A percentile compares a stretch with the other conserved stretches of the same genome.
These are phyloP conservation scores for Pleurotus ostreatus DNA, from an alignment of 768 basidiomycete species.

Conservation along the genomic window DNA sequence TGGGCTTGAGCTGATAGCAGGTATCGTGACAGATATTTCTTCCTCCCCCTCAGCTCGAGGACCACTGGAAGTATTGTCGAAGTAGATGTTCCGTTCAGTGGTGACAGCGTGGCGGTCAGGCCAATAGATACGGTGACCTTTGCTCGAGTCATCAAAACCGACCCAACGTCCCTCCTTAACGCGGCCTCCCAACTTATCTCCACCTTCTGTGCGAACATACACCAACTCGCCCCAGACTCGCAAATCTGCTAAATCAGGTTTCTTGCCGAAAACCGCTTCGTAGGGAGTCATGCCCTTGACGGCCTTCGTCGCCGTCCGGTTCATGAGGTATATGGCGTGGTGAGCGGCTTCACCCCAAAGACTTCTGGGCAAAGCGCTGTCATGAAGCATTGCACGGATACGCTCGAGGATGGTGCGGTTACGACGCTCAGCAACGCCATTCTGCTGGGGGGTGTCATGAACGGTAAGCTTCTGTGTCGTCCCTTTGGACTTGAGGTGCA, in stretches of 20 bases:
- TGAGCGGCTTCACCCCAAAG: conserved; percentile 29
- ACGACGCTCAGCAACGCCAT: conserved; percentile 33
- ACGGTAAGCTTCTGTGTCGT: conserved; percentile 17
- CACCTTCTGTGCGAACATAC: conserved; percentile 24
- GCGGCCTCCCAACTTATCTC: conserved; percentile 21
- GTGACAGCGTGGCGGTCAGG: conserved; percentile 17
- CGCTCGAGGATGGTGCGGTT: conserved; percentile 26
- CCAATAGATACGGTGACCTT: conserved; percentile 29
- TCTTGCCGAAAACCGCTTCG: conserved; percentile 15
- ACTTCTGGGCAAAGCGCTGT: conserved; percentile 20
- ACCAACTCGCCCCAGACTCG: conserved; percentile 18
- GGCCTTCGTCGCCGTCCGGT: conserved; percentile 19
- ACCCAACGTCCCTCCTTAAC: conserved; percentile 27
- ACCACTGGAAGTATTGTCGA: conserved; percentile 12
- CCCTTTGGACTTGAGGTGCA: conserved; percentile 16
- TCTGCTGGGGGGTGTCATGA: conserved; percentile 27
- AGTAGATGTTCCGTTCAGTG: conserved; percentile 26
- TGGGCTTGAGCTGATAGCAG: neutral
- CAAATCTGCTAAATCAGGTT: conserved; percentile 18
- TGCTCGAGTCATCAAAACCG: conserved; percentile 29
- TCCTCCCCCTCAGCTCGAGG: conserved; percentile 25
- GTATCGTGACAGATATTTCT: conserved; percentile 2
- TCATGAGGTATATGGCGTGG: conserved; percentile 23
- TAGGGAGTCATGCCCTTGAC: conserved; percentile 19
- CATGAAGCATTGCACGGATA: conserved; percentile 24